Evolutionary conservation across 805 yeast genomes (phyloP), one percentile per base, ranked within the genome.

Genomic region (Scheffersomyces stipitis): DNA sequence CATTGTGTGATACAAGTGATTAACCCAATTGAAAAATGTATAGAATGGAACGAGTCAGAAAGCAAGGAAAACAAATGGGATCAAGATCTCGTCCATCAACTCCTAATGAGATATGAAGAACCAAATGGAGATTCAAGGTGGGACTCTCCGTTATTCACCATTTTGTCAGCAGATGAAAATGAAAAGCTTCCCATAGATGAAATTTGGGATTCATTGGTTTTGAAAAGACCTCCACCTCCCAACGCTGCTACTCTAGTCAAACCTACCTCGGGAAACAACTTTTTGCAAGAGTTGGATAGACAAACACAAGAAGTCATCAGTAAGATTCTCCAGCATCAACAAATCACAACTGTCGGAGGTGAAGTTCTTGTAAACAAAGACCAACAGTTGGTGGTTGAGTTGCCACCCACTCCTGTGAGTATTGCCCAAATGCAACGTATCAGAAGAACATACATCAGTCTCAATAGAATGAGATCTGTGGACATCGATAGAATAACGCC

Each of bases 111-210:
- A 41, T 93, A 82, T 54, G 99, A 93, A 61, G 99, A 93, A 57
- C 99, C 99, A 0, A 84, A 87, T 54, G 80, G 81, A 22, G 76
- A 78, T 51, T 78, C 83, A 18, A 66, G 96, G 41, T 93, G 99
- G 99, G 99, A 93, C 54, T 80, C 95, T 3, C 99, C 99, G 4
- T 64, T 91, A 42, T 81, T 89, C 54, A 79, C 87, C 0, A 61
- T 90, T 1, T 75, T 80, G 3, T 74, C 68, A 50, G 79, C 75
- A 33, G 51, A 58, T 28, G 60, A 54, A 9, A 81, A 82, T 22
- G 66, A 66, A 12, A 62, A 60, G 3, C 52, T 82, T 17, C 86
- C 89, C 0, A 58, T 83, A 15, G 83, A 82, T 1, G 85, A 79
- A 13, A 73, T 93, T 2, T 81, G 83, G 81, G 73, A 73, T 33